A percentile compares a stretch with the other conserved stretches of the same genome.
These are phyloP conservation scores for Amanita jacksonii DNA, from an alignment of 768 basidiomycete species.

Conservation along the genomic window DNA sequence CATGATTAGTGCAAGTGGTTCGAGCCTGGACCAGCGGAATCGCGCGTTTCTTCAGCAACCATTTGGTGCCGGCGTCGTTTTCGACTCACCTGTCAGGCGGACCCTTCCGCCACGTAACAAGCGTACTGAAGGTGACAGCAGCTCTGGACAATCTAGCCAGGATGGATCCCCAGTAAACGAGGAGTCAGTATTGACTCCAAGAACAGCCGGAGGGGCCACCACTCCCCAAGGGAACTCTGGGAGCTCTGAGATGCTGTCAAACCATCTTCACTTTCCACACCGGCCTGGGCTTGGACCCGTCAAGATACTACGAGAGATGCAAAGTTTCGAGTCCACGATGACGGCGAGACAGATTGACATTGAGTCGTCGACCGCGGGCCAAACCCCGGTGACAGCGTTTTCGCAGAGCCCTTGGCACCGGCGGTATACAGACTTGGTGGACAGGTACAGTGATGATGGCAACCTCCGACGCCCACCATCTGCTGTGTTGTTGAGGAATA, in stretches of 20 bases:
- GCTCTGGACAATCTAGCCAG: background rate
- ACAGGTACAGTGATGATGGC: conserved; percentile 8
- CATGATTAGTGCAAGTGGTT: background rate
- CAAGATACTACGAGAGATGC: conserved; percentile 60
- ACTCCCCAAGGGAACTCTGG: background rate
- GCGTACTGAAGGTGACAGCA: background rate
- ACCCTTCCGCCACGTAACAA: conserved; percentile 25
- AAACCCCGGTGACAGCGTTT: conserved; percentile 13
- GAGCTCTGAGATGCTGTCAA: background rate
- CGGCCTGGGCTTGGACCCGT: conserved; percentile 27
- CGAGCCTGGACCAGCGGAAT: background rate
- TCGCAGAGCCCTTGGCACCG: conserved; percentile 2
- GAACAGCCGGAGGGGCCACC: no score
- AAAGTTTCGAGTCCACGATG: conserved; percentile 76
- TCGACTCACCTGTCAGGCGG: conserved; percentile 45
- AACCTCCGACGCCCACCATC: conserved; percentile 19
- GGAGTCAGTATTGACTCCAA: background rate
- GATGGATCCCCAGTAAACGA: background rate
- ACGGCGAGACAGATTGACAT: conserved; percentile 54
- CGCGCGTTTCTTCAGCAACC: conserved; percentile 36
- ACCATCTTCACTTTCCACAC: background rate
- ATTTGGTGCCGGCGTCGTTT: conserved; percentile 55
- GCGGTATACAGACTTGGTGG: no score
- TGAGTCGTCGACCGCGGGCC: conserved; percentile 9
- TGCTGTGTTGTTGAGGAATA: conserved; percentile 14